Conservation (phyloP, 345 rosid genomes). For the Citrus cavaleriei region DNA sequence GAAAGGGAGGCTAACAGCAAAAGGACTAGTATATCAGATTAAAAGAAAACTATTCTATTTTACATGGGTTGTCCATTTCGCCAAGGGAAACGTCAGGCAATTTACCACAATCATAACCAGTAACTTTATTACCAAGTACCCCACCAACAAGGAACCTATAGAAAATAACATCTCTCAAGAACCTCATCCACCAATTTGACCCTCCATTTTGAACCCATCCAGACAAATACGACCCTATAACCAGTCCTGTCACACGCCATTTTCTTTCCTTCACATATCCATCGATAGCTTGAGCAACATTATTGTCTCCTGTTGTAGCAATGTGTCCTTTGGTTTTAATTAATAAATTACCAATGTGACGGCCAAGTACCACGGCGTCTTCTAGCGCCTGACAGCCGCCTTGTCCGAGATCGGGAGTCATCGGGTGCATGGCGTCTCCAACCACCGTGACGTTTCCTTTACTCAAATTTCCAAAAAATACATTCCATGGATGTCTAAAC, state of each 20-base stretch:
- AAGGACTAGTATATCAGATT: no score
- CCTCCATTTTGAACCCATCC: slow-evolving; percentile 39
- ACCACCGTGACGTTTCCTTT: slow-evolving; percentile 37
- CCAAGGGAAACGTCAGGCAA: slow-evolving; percentile 6
- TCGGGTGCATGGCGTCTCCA: slow-evolving; percentile 57
- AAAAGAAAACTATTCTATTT: neutral
- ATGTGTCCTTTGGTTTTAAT: slow-evolving; percentile 1
- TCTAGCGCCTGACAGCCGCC: slow-evolving; percentile 46
- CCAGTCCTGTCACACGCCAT: slow-evolving; percentile 26
- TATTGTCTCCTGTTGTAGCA: neutral
- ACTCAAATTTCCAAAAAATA: slow-evolving; percentile 29
- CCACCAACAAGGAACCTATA: slow-evolving; percentile 8
- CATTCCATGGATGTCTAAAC: slow-evolving; percentile 37
- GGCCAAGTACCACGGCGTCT: slow-evolving; percentile 38
- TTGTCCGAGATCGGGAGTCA: slow-evolving; percentile 47
- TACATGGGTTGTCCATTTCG: neutral
- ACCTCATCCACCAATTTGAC: slow-evolving; percentile 25
- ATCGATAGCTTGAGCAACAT: slow-evolving; percentile 16
- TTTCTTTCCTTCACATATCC: slow-evolving; percentile 30
- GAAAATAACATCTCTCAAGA: slow-evolving; percentile 26
- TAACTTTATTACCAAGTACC: neutral
- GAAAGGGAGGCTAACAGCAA: no score
- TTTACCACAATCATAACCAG: slow-evolving; percentile 31
- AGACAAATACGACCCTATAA: slow-evolving; percentile 24
- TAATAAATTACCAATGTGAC: slow-evolving; percentile 27